Evolutionary conservation across 371 early-diverging fungal genomes (phyloP).

Genomic region (Mortierella sp.): DNA sequence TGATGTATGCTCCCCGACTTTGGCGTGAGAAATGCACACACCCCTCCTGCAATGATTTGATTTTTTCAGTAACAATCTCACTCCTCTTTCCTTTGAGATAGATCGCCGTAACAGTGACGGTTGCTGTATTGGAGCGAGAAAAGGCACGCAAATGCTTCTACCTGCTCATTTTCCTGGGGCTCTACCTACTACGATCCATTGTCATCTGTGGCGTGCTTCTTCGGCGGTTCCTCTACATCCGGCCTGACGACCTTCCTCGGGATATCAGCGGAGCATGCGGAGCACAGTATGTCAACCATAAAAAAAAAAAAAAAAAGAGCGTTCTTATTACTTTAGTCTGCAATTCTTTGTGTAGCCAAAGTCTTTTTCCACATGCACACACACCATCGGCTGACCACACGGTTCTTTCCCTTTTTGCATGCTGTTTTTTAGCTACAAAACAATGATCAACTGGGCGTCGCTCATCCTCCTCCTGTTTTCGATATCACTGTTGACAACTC

Average conservation of each 20-base stretch:
- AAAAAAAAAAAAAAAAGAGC: too few relatives aligned
- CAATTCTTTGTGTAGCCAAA: background rate
- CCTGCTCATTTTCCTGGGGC: constrained; percentile 23
- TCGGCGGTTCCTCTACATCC: constrained; percentile 40
- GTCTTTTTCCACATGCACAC: too few relatives aligned
- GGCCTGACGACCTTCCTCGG: constrained; percentile 44
- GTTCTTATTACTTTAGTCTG: constrained; percentile 10
- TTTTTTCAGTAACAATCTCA: too few relatives aligned
- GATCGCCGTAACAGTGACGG: constrained; percentile 23
- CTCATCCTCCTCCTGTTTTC: constrained; percentile 39
- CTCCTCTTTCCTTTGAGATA: too few relatives aligned
- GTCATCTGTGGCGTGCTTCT: constrained; percentile 21
- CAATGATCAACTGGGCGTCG: constrained; percentile 52
- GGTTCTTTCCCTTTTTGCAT: background rate
- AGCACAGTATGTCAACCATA: constrained; percentile 47
- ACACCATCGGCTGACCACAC: background rate
- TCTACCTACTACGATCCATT: constrained; percentile 38
- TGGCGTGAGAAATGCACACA: too few relatives aligned
- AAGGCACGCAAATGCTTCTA: constrained; percentile 17
- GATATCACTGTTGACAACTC: constrained; percentile 34
- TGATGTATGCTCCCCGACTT: background rate
- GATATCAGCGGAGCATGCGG: constrained; percentile 35
- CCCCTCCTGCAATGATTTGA: too few relatives aligned
- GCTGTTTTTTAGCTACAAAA: constrained; percentile 28
- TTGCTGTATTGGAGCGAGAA: constrained; percentile 28